Conservation (phyloP, 179 eudicot genomes). For the Beta macrorhiza region DNA sequence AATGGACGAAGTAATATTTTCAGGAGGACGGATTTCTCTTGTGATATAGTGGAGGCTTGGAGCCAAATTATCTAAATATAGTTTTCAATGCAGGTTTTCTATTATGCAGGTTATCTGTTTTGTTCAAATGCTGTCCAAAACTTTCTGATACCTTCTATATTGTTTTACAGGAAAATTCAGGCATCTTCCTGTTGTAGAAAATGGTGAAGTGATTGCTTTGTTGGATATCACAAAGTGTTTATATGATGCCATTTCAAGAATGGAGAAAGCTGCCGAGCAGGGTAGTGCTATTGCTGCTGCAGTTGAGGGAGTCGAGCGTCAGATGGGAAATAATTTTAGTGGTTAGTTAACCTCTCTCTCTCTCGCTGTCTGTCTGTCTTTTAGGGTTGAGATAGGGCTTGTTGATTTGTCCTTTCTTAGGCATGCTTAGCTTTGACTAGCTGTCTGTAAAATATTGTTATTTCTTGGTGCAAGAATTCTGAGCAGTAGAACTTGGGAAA, state of each 20-base stretch:
- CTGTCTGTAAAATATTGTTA: background rate
- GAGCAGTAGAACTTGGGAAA: background rate
- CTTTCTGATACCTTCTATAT: slow-evolving; percentile 9
- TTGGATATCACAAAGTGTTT: slow-evolving; percentile 97
- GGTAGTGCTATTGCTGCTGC: slow-evolving; percentile 99
- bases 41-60: slow-evolving; percentile 4
- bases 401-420: background rate
- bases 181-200: slow-evolving; percentile 98
- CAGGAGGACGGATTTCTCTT: background rate
- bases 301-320: slow-evolving; percentile 97
- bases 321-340: slow-evolving; percentile 77
- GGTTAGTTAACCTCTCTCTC: slow-evolving; percentile 43
- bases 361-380: background rate
- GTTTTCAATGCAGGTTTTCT: background rate
- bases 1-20: no score
- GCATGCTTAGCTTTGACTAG: slow-evolving; percentile 8
- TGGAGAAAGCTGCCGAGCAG: slow-evolving; percentile 99
- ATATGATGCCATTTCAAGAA: slow-evolving; percentile 92
- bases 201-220: slow-evolving; percentile 95
- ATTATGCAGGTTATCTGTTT: background rate
- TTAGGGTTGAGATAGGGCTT: background rate
- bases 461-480: background rate
- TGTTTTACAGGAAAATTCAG: slow-evolving; percentile 78
- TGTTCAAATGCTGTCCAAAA: slow-evolving; percentile 3
- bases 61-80: background rate